Conservation (phyloP, 2,329 filamentous ascomycete genomes). For the Fusarium abutilonis region DNA sequence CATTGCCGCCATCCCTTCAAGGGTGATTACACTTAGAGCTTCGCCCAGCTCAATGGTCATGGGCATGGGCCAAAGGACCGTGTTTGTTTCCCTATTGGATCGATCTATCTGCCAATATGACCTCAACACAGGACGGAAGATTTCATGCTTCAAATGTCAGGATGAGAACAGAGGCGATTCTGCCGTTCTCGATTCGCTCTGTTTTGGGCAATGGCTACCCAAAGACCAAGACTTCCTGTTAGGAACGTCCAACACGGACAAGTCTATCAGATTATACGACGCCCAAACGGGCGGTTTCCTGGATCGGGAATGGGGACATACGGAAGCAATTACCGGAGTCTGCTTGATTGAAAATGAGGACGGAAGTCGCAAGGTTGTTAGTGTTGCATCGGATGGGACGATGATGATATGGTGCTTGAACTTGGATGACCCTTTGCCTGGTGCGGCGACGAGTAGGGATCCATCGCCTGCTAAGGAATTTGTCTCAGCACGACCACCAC, state of each 20-base stretch:
- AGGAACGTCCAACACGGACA: slow-evolving; percentile 93
- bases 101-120: slow-evolving; percentile 70
- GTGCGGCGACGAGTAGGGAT: slow-evolving; percentile 57
- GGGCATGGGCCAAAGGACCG: slow-evolving; percentile 66
- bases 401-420: slow-evolving; percentile 81
- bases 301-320: slow-evolving; percentile 93
- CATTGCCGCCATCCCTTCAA: slow-evolving; percentile 79
- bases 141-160: slow-evolving; percentile 81
- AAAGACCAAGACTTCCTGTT: slow-evolving; percentile 74
- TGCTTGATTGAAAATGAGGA: slow-evolving; percentile 72
- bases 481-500: slow-evolving; percentile 72
- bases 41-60: slow-evolving; percentile 87
- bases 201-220: slow-evolving; percentile 66
- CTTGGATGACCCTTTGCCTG: slow-evolving; percentile 56
- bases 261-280: slow-evolving; percentile 92
- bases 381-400: slow-evolving; percentile 80
- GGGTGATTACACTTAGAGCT: slow-evolving; percentile 83
- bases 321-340: slow-evolving; percentile 89
- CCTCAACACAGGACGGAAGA: slow-evolving; percentile 72
- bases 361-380: slow-evolving; percentile 69
- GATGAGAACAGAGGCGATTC: slow-evolving; percentile 84
- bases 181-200: slow-evolving; percentile 83
- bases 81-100: slow-evolving; percentile 69
- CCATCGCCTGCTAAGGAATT: slow-evolving; percentile 64
- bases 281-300: slow-evolving; percentile 78